These are phyloP conservation scores for Pythium apleroticum DNA, from an alignment of 352 stramenopile species.

Conservation along the genomic window DNA sequence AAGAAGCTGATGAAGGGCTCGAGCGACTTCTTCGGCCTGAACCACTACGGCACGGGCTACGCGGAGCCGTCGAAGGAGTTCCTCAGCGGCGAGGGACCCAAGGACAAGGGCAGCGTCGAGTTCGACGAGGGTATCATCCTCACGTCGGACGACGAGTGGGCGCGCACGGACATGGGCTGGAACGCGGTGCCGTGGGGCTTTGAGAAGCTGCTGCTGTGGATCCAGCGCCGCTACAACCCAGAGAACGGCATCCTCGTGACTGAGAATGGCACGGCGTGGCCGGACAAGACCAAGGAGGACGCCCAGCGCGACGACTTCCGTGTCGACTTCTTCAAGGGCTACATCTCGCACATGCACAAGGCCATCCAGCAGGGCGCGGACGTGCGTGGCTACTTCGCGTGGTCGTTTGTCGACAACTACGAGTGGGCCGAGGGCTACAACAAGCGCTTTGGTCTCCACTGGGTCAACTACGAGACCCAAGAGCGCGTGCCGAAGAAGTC, in stretches of 20 bases:
- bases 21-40: conserved; percentile 93
- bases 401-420: conserved; percentile 94
- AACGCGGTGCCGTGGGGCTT: conserved; percentile 78
- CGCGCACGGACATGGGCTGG: conserved; percentile 82
- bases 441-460: conserved; percentile 55
- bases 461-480: conserved; percentile 55
- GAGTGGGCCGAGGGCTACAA: conserved; percentile 86
- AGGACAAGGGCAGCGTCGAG: conserved; percentile 35
- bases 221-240: conserved; percentile 80
- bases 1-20: conserved; percentile 75
- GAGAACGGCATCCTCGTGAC: conserved; percentile 85
- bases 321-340: conserved; percentile 80
- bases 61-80: conserved; percentile 42
- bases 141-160: conserved; percentile 54
- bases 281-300: conserved; percentile 63
- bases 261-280: conserved; percentile 88
- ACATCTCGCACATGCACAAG: conserved; percentile 73
- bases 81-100: conserved; percentile 32
- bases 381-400: conserved; percentile 87
- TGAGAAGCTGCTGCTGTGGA: conserved; percentile 85
- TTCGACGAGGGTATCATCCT: conserved; percentile 44
- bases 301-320: conserved; percentile 74
- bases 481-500: conserved; percentile 63
- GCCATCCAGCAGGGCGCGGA: conserved; percentile 48
- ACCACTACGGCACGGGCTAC: conserved; percentile 89